Evolutionary conservation across 805 yeast species (phyloP), one percentile per base, ranked within the genome.

Genomic region (Pichia occidentalis): DNA sequence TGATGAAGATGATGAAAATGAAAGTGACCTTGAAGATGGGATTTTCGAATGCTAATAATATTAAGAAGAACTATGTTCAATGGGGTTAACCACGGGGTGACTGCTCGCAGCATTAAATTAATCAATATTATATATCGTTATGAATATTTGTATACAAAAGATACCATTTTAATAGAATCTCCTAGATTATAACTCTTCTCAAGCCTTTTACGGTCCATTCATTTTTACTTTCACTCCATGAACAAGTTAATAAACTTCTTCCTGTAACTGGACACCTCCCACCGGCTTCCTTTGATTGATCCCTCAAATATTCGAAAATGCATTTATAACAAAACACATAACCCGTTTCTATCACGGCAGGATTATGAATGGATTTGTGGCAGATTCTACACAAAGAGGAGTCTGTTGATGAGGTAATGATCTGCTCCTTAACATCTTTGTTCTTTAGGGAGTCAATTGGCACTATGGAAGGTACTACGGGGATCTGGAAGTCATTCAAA

Each of bases 311-410:
- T 34, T 73, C 71, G 52, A 75, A 76, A 12, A 88, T 85, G 59
- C 97, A 92, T 10, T 85, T 76, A 58, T 88, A 87, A 59, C 96
- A 87, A 49, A 81, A 84, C 0, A 86, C 95, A 45, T 77, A 79
- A 0, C 98, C 98, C 0, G 97, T 86, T 54, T 88, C 97, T 24
- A 90, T 75, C 10, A 82, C 74, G 0, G 95, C 85, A 4, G 95
- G 95, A 50, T 85, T 86, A 23, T 71, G 72, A 11, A 87, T 73
- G 13, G 57, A 64, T 9, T 74, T 59, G 20, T 70, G 60, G 53
- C 97, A 90, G 11, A 90, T 54, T 1, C 88, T 85, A 59, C 97
- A 90, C 3, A 17, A 31, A 8, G 32, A 13, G 4, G 32, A 16
- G 19, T 39, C 36, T 9, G 54, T 52, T 1, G 61, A 60, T 2